Evolutionary conservation across 371 early-diverging fungal species (phyloP), one percentile per base, ranked within the genome.

Genomic region (Choanephora cucurbitarum): DNA sequence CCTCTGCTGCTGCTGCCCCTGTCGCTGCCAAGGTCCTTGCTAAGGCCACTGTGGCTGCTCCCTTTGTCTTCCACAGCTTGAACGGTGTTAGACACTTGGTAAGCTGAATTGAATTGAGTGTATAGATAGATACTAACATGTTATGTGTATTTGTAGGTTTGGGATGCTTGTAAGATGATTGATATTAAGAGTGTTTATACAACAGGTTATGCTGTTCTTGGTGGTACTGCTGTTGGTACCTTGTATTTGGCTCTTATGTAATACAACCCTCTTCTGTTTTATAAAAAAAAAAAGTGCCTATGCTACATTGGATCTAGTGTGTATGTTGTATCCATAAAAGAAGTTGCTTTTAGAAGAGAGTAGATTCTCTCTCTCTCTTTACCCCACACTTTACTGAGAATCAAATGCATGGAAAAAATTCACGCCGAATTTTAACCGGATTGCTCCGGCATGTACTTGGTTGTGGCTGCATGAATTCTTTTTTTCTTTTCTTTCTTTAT

Each of bases 1-100:
- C 77, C 43, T 51, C 73, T 45, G 65, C 47, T 56, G 75, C 73
- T 49, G 62, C 70, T 57, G 71, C 75, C 31, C 80, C 80, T 34
- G 66, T 75, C 44, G 77, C 73, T 51, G 66, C 58, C 22, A 77
- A 77, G 66, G 61, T 77, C 13, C 49, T 57, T 46, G 70, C 69
- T 22, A 80, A 77, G 67, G 45, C 70, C 40, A 63, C 80, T 39
- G 34, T 93, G 49, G 87, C 90, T 40, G 60, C 70, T 52, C 90
- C 94, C 24, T 84, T 91, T 64, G 84, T 86, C 55, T 97, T 79
- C 86, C 96, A 97, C 79, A 63, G 82, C 42, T 80, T 91, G 64
- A 92, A 91, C 72, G 96, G 96, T 52, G 62, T 96, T 49, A 86
- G 96, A 59, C 95, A 94, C 70, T 84, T 96, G 91, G 86, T 64